A percentile compares a stretch with the other conserved stretches of the same genome.
phyloP scores from a whole-genome alignment of 768 basidiomycete genomes.

The Podaxis sp. region DNA sequence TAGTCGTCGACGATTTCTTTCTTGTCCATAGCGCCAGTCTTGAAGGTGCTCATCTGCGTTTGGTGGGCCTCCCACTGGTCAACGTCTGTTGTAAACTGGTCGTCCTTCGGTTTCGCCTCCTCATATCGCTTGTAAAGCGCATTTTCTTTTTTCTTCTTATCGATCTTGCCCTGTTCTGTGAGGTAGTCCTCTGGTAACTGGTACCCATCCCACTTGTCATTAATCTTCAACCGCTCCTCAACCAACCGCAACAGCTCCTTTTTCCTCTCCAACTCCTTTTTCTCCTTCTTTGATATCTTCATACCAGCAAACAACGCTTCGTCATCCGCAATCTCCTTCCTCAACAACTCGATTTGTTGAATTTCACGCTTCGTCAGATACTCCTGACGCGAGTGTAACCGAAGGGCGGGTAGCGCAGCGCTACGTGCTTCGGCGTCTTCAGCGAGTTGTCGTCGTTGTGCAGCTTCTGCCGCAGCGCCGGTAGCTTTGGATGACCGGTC shows the following conservation, averaged over 20 bases:
- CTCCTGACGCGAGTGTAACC: constrained; percentile 89
- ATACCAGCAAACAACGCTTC: constrained; percentile 88
- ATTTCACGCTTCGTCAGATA: constrained; percentile 96
- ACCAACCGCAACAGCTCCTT: constrained; percentile 90
- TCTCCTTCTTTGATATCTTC: constrained; percentile 84
- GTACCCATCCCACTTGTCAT: constrained; percentile 96
- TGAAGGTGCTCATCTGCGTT: constrained; percentile 85
- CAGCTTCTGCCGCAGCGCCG: constrained; percentile 80
- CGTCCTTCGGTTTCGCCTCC: constrained; percentile 87
- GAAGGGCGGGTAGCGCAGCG: constrained; percentile 63
- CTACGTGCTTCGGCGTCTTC: constrained; percentile 67
- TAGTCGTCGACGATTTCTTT: constrained; percentile 78
- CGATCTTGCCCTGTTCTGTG: constrained; percentile 97
- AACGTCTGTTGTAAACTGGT: constrained; percentile 93
- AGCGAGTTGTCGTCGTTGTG: constrained; percentile 74
- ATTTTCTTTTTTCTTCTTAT: constrained; percentile 92
- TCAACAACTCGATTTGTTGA: constrained; percentile 91
- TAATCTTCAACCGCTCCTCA: constrained; percentile 91
- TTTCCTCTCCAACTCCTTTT: constrained; percentile 80
- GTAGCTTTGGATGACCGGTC: constrained; percentile 81
- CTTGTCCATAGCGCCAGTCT: constrained; percentile 91
- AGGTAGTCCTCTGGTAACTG: constrained; percentile 97
- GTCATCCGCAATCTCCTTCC: constrained; percentile 93
- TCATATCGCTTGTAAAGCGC: constrained; percentile 94
- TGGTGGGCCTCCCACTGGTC: constrained; percentile 98